Evolutionary conservation across 805 yeast species (phyloP), one percentile per base, ranked within the genome.

Genomic region (Debaryomyces prosopidis): DNA sequence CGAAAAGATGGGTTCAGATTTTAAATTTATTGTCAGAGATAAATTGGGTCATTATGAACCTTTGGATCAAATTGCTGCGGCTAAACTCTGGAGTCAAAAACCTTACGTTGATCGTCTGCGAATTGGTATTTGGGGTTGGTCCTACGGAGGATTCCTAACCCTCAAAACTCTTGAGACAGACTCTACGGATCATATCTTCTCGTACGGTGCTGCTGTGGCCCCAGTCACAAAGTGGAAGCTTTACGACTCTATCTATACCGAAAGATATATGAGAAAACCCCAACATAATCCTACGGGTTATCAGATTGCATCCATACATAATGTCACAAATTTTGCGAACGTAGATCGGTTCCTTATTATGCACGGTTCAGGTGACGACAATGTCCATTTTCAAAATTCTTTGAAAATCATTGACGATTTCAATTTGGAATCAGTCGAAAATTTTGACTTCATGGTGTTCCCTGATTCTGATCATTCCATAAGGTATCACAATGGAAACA

Each of bases 111-210:
- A 86, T 57, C 53, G 54, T 3, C 69, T 74, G 1, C 70, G 70
- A 45, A 79, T 85, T 3, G 88, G 89, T 0, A 75, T 87, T 32
- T 87, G 94, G 91, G 96, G 96, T 12, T 87, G 94, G 91, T 84
- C 91, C 0, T 87, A 86, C 62, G 96, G 96, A 44, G 96, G 92
- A 0, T 87, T 84, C 58, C 73, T 84, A 7, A 83, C 92, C 0
- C 65, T 87, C 43, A 87, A 87, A 60, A 85, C 91, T 0, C 59
- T 87, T 28, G 95, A 87, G 60, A 73, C 69, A 39, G 95, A 87
- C 58, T 57, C 62, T 11, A 84, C 87, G 5, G 63, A 77, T 7
- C 51, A 55, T 15, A 73, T 76, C 0, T 87, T 87, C 69, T 82
- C 82, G 48, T 87, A 77, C 57, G 94, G 92, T 7, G 80, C 85